Base-by-base conservation (phyloP, 2,329 filamentous ascomycete species). In the Bipolaris zeicola region DNA sequence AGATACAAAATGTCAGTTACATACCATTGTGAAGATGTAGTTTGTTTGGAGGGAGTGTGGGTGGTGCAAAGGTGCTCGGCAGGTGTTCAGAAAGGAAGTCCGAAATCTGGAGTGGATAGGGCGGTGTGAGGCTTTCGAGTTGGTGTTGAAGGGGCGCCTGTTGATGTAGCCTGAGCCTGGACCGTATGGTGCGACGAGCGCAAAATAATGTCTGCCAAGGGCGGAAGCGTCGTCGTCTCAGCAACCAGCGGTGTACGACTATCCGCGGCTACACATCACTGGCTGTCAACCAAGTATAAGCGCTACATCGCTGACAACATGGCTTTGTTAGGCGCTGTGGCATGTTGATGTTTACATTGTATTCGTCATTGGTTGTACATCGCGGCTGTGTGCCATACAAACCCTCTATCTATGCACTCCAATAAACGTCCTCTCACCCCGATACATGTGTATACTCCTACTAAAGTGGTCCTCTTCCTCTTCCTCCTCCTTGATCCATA, bases 401-500 rank as follows among this genome's bases (percentile, higher is more conserved):
- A 16, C 22, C 5, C 24, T 18, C 22, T 49, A 33, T 33, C 58
- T 64, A 58, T 73, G 71, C 42, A 74, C 71, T 5, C 70, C 69
- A 44, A 75, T 74, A 57, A 72, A 72, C 36, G 66, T 71, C 61
- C 70, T 64, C 59, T 73, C 70, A 1, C 63, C 72, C 6, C 69
- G 59, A 63, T 69, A 74, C 68, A 75, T 71, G 36, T 65, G 61
- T 28, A 74, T 67, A 58, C 71, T 73, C 37, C 68, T 60, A 7
- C 60, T 53, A 52, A 75, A 74, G 42, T 72, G 71, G 58, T 75
- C 71, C 28, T 72, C 70, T 2, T 72, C 70, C 14, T 70, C 69
- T 2, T 71, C 69, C 33, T 75, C 72, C 42, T 69, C 65, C 58
- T 74, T 75, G 11, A 75, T 65, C 65, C 69, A 80, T 59, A 81